These are phyloP conservation scores for Gaeumannomyces tritici DNA, from an alignment of 2,329 filamentous ascomycete genomes.

Conservation along the genomic window DNA sequence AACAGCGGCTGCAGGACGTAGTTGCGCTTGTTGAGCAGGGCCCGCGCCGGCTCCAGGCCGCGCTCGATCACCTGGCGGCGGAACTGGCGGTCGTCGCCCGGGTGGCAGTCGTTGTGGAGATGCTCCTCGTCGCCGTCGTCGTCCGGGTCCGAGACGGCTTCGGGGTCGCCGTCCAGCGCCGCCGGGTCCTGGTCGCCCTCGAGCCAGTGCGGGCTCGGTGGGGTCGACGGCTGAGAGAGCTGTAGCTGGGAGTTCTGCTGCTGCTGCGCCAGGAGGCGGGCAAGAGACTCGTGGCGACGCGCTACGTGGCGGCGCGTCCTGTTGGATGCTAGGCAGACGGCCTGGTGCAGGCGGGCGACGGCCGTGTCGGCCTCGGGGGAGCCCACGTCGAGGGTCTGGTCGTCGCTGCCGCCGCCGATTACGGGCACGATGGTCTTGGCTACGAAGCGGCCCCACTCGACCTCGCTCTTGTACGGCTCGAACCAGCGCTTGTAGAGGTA, in stretches of 20 bases:
- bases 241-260: too few species aligned
- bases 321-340: not conserved
- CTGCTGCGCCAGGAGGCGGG: not conserved
- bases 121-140: not conserved
- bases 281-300: not conserved
- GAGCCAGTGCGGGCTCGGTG: not conserved
- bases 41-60: not conserved
- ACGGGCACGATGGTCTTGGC: constrained; percentile 6
- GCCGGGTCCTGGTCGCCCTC: too few species aligned
- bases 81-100: not conserved
- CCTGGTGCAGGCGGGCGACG: too few species aligned
- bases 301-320: not conserved
- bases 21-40: not conserved
- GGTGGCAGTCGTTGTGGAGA: not conserved
- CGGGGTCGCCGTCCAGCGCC: not conserved
- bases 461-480: constrained; percentile 7
- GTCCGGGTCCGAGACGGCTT: not conserved
- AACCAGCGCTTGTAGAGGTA: constrained; percentile 8
- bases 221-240: not conserved
- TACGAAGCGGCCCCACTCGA: constrained; percentile 5
- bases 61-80: not conserved
- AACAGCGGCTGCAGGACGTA: not conserved
- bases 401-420: too few species aligned
- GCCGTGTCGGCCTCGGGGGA: too few species aligned
- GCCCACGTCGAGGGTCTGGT: too few species aligned